Base-by-base conservation (phyloP, 225 moss, liverwort and hornwort species). In the Takakia lepidozioides region DNA sequence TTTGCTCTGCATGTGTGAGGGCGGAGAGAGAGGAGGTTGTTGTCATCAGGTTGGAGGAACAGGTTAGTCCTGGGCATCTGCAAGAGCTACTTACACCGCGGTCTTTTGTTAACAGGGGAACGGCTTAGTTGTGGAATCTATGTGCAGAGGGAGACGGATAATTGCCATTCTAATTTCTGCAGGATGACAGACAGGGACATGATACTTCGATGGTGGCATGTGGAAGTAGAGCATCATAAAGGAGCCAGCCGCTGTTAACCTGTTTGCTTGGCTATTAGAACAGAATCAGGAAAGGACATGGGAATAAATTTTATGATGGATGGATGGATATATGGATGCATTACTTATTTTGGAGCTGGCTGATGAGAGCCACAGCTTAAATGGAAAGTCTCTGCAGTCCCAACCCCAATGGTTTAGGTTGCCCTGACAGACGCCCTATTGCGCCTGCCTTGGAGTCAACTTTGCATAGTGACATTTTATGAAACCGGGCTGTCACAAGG, bases 31-130 rank as follows among this genome's bases (percentile, higher is more conserved):
- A 89, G 88, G 93, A 93, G 78, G 88, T 93, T 80, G 81, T 83
- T 84, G 72, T 93, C 93, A 86, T 93, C 88, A 86, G 83, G 67
- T 88, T 80, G 89, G 93, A 93, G 78, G 93, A 93, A 93, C 93
- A 93, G 93, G 93, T 93, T 93, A 93, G 93, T 93, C 78, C 63
- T 88, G 75, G 88, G 93, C 78, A 81, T 85, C 70, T 88, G 76
- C 78, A 81, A 86, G 74, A 88, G 72, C 86, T 72, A 78, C 73
- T 83, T 81, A 66, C 56, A 71, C 73, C 83, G 81, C 78, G 81
- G 76, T 93, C 73, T 78, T 84, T 73, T 65, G 69, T 70, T 74
- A 63, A 62, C 58, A 55, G 66, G 57, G 63, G 63, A 58, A 78
- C 79, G 80, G 69, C 86, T 74, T 70, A 81, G 70, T 85, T 82